Conservation (phyloP, 2,329 filamentous ascomycete species). For the Chalaropsis ovoidea region DNA sequence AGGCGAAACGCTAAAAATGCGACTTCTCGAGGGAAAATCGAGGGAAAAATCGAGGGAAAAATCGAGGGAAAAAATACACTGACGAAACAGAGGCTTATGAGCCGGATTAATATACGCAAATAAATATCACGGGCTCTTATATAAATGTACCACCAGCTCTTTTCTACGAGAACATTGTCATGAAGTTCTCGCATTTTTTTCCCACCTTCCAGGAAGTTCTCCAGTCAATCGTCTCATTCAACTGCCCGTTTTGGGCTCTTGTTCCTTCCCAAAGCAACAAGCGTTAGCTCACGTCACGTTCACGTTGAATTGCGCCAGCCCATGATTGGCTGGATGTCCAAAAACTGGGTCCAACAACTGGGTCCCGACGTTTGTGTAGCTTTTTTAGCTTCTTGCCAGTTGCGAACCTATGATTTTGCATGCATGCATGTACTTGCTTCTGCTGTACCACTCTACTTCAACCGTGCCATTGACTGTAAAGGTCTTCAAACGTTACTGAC, state of each 20-base stretch:
- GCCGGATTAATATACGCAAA: too few relatives aligned
- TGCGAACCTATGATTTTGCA: not conserved
- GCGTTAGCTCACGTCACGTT: not conserved
- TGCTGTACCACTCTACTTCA: too few relatives aligned
- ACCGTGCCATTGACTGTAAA: too few relatives aligned
- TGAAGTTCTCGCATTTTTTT: too few relatives aligned
- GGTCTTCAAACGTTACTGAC: not conserved
- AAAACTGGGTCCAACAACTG: too few relatives aligned
- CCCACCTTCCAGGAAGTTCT: too few relatives aligned
- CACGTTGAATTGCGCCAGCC: conserved; percentile 10
- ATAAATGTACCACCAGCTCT: too few relatives aligned
- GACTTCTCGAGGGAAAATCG: conserved; percentile 1
- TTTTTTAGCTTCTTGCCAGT: not conserved
- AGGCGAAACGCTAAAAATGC: conserved; percentile 10
- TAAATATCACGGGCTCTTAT: too few relatives aligned
- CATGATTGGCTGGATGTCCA: conserved; percentile 5
- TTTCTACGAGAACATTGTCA: too few relatives aligned
- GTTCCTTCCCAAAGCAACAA: not conserved
- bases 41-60: not conserved
- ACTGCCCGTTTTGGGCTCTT: not conserved
- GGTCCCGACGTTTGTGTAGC: not conserved
- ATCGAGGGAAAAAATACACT: not conserved
- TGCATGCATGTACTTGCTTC: too few relatives aligned
- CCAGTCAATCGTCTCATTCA: not conserved
- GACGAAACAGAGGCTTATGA: too few relatives aligned